Conservation (phyloP, 441 rosid genomes). For the Dalechampia spathulata region DNA sequence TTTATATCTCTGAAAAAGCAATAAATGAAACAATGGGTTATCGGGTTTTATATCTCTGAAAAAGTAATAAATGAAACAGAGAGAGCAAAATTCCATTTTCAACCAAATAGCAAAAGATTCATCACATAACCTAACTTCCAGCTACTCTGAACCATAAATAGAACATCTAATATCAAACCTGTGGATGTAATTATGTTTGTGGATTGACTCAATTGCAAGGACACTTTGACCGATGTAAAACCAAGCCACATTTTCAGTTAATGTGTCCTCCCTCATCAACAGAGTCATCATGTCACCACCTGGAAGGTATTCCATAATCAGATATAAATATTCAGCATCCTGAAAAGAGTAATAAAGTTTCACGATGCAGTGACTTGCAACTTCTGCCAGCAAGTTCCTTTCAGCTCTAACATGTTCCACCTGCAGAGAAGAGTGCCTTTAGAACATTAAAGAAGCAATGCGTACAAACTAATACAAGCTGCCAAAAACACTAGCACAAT, state of each 20-base stretch:
- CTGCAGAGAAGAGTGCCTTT: slow-evolving; percentile 27
- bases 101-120: too few species aligned
- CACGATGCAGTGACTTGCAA: slow-evolving; percentile 92
- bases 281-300: slow-evolving; percentile 99
- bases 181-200: slow-evolving; percentile 87
- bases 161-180: slow-evolving; percentile 50
- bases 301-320: slow-evolving; percentile 97
- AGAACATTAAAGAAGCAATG: too few species aligned
- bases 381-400: slow-evolving; percentile 96
- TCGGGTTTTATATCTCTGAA: slow-evolving; percentile 96
- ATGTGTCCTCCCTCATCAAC: slow-evolving; percentile 88
- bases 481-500: neutral
- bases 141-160: slow-evolving; percentile 4
- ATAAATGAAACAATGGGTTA: slow-evolving; percentile 36
- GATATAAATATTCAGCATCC: slow-evolving; percentile 81
- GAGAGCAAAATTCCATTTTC: slow-evolving; percentile 3
- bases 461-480: neutral
- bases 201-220: slow-evolving; percentile 92
- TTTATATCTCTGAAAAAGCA: slow-evolving; percentile 73
- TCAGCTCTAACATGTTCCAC: slow-evolving; percentile 99
- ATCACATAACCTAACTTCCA: slow-evolving; percentile 8
- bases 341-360: slow-evolving; percentile 96
- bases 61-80: slow-evolving; percentile 23
- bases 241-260: slow-evolving; percentile 74
- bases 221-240: slow-evolving; percentile 96